Conservation (phyloP, 352 stramenopile species). For the Peronospora belbahrii region DNA sequence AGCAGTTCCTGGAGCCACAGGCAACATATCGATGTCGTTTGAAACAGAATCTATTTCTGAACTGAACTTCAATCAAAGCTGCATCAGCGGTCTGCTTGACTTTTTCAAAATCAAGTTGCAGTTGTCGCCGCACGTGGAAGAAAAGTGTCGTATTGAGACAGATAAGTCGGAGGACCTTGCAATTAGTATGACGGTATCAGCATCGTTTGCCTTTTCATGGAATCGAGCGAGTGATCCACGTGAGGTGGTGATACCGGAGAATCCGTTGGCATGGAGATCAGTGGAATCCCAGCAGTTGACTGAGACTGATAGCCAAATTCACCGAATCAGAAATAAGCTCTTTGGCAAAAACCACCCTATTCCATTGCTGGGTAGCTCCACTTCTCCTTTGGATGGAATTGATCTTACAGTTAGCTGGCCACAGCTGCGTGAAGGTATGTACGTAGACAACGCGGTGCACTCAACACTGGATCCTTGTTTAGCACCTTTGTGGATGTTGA, state of each 20-base stretch:
- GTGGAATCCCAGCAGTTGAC: constrained; percentile 16
- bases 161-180: constrained; percentile 33
- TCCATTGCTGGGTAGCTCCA: constrained; percentile 29
- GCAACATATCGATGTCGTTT: constrained; percentile 70
- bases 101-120: constrained; percentile 82
- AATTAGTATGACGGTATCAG: constrained; percentile 56
- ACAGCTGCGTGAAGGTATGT: constrained; percentile 66
- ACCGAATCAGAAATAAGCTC: constrained; percentile 23
- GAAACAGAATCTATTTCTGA: constrained; percentile 70
- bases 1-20: constrained; percentile 55
- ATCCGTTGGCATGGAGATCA: constrained; percentile 19
- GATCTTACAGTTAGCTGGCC: constrained; percentile 61
- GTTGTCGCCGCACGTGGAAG: constrained; percentile 50
- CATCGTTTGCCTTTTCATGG: constrained; percentile 62
- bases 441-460: constrained; percentile 81
- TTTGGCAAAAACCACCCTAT: constrained; percentile 28
- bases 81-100: constrained; percentile 66
- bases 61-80: constrained; percentile 65
- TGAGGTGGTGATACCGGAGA: constrained; percentile 17
- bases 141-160: constrained; percentile 38
- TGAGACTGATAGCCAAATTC: constrained; percentile 13
- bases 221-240: constrained; percentile 35
- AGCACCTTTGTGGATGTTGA: constrained; percentile 59
- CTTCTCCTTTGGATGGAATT: constrained; percentile 44
- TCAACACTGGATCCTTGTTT: constrained; percentile 61